Percentiles rank a stretch among this genome's conserved stretches.
Conservation (phyloP, 306 rosid species). For the Trifolium subterraneum region DNA sequence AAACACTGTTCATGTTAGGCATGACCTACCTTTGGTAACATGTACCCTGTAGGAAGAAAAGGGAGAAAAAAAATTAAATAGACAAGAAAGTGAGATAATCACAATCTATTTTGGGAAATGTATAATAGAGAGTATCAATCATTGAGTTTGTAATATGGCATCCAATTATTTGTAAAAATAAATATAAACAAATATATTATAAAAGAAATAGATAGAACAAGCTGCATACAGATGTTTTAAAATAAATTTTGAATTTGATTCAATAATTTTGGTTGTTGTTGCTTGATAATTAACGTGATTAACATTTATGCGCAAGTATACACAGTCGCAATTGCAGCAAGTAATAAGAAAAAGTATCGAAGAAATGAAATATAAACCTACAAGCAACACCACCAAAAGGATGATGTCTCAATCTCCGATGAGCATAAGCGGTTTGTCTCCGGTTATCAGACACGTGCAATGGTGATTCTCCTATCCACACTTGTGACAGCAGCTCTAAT, state of each 20-base stretch:
- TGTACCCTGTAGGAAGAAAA: constrained; percentile 24
- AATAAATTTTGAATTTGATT: background rate
- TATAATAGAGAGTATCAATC: constrained; percentile 28
- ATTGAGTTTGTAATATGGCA: constrained; percentile 4
- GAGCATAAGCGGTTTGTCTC: no score
- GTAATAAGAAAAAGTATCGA: no score
- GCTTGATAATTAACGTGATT: no score
- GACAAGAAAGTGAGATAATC: constrained; percentile 24
- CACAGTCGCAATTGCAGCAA: no score
- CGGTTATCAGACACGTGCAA: no score
- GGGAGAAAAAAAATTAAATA: background rate
- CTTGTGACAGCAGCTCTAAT: no score
- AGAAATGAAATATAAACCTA: no score
- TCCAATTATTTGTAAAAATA: constrained; percentile 33
- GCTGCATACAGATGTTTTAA: constrained; percentile 28
- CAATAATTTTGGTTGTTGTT: background rate
- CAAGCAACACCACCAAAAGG: no score
- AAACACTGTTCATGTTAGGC: constrained; percentile 32
- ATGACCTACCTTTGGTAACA: constrained; percentile 30
- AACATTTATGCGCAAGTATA: no score
- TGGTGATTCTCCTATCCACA: no score
- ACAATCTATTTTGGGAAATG: constrained; percentile 31
- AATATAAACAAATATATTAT: background rate
- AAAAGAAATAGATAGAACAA: background rate
- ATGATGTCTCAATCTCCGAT: no score